phyloP scores from a whole-genome alignment of 2,329 filamentous ascomycete species.

The Zymoseptoria pseudotritici region DNA sequence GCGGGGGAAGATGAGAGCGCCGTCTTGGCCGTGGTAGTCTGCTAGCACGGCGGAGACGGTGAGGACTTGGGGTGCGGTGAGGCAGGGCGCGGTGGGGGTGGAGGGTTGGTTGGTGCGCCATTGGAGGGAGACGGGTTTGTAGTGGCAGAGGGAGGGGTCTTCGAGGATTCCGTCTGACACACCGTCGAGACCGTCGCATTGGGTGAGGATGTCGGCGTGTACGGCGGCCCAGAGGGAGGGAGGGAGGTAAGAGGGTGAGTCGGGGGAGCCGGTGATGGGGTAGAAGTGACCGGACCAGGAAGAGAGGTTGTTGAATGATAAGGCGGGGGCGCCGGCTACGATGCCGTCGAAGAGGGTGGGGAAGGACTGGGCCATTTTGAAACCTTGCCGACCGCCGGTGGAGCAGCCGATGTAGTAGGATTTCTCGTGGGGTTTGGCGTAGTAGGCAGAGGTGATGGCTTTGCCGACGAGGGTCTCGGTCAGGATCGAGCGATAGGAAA shows the following conservation, averaged over 20 bases:
- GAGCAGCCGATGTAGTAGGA: conserved; percentile 42
- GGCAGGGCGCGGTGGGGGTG: conserved; percentile 30
- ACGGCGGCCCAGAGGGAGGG: conserved; percentile 33
- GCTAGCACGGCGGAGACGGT: conserved; percentile 36
- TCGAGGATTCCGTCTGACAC: conserved; percentile 41
- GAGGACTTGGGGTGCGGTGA: conserved; percentile 35
- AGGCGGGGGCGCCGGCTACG: conserved; percentile 37
- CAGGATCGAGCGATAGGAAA: conserved; percentile 33
- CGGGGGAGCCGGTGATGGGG: conserved; percentile 30
- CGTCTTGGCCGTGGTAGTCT: conserved; percentile 35
- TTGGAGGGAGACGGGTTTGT: conserved; percentile 32
- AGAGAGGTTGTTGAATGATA: conserved; percentile 36
- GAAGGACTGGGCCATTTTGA: conserved; percentile 38
- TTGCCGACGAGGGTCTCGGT: conserved; percentile 27
- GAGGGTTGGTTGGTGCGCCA: conserved; percentile 29
- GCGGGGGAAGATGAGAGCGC: conserved; percentile 41
- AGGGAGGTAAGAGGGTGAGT: conserved; percentile 33
- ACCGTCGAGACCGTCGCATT: conserved; percentile 44
- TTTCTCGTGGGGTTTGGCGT: conserved; percentile 34
- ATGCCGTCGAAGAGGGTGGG: conserved; percentile 43
- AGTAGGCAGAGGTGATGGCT: conserved; percentile 29
- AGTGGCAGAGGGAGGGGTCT: conserved; percentile 37
- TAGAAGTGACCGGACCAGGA: conserved; percentile 38
- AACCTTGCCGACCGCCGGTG: conserved; percentile 40
- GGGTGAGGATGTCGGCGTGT: conserved; percentile 36